Evolutionary conservation across 2,329 filamentous ascomycete species (phyloP).

Genomic region (Ophiostoma himal-ulmi): DNA sequence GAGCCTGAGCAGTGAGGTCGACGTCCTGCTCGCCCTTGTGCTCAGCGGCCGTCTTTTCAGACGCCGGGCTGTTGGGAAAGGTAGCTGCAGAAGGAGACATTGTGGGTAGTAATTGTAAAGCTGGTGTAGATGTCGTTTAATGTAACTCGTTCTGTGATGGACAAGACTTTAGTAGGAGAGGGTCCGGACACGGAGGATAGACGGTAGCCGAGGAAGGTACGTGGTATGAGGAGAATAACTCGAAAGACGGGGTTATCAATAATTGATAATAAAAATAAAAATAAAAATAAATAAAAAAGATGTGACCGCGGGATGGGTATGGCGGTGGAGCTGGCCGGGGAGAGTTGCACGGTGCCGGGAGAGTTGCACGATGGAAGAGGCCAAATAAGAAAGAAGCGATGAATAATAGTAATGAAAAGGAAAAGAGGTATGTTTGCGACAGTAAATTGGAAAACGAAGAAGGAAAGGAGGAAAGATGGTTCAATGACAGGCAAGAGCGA

Average conservation of each 20-base stretch:
- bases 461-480: neutral
- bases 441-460: neutral
- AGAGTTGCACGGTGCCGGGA: neutral
- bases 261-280: neutral
- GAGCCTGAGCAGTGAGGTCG: slow-evolving; percentile 36
- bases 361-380: neutral
- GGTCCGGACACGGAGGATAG: neutral
- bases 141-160: neutral
- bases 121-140: neutral
- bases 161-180: neutral
- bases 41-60: slow-evolving; percentile 29
- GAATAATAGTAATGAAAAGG: neutral
- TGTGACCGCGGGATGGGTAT: neutral
- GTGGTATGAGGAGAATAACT: neutral
- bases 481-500: no score
- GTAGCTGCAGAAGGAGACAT: slow-evolving; percentile 31
- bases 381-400: neutral
- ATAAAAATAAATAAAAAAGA: neutral
- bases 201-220: neutral
- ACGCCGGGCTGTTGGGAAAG: slow-evolving; percentile 23
- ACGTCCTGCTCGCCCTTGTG: slow-evolving; percentile 41
- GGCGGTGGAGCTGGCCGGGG: neutral
- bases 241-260: neutral
- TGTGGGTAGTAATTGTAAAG: neutral
- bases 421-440: neutral